Base-by-base conservation (phyloP, 495 filamentous ascomycete genomes). In the Aspergillus saccharolyticus region DNA sequence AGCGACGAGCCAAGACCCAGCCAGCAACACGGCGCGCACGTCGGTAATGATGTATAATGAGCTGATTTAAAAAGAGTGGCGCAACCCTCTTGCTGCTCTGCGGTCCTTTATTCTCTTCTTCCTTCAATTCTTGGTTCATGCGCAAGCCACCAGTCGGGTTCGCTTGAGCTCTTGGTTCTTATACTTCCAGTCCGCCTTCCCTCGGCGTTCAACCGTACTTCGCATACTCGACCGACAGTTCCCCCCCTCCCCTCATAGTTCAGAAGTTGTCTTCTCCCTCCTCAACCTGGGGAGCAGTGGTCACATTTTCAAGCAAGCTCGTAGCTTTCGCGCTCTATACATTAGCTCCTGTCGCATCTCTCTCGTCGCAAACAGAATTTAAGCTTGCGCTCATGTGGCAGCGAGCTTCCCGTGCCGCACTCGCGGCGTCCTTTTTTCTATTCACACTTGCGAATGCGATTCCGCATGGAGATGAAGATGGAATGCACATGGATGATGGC, bases 401-500 rank as follows among this genome's bases (percentile, higher is more conserved):
- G 33, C 52, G 57, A 59, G 56, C 54, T 56, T 59, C 64, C 47
- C 66, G 58, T 33, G 65, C 63, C 58, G 71, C 72, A 42, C 56
- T 72, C 8, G 68, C 62, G 57, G 70, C 71, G 46, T 50, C 70
- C 19, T 64, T 68, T 20, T 30, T 71, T 6, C 28, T 78, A 55
- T 66, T 66, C 33, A 65, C 66, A 15, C 46, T 75, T 47, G 71
- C 68, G 19, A 70, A 58, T 44, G 76, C 69, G 42, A 54, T 71
- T 22, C 65, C 74, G 12, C 74, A 75, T 55, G 73, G 66, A 15
- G 69, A 71, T 55, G 70, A 73, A 39, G 62, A 75, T 25, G 60
- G 58, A 8, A 70, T 69, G 66, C 61, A 53, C 22, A 77, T 70
- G 68, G 62, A 72, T 45, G 68, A 75, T 63, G 67, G 62, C 30